Percentiles rank a stretch among this genome's conserved stretches.
Evolutionary conservation across 257 asterid genomes (phyloP).

Genomic region (Craterostigma plantagineum): DNA sequence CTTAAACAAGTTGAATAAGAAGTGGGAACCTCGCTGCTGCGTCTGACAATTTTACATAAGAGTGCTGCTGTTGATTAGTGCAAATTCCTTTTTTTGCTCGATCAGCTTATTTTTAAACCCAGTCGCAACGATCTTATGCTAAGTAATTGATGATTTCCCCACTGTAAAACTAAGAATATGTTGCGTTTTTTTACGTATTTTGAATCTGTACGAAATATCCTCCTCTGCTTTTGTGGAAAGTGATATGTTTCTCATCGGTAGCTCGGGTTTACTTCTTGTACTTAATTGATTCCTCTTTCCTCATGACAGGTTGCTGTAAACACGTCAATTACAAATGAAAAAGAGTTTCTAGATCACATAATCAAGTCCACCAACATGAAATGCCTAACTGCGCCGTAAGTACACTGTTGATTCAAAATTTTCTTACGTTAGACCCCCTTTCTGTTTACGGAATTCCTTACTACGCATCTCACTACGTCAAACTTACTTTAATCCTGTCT

Average conservation of each 20-base stretch:
- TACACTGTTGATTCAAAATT: slow-evolving; percentile 1
- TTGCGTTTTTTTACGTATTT: too few relatives aligned
- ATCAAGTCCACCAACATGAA: slow-evolving; percentile 95
- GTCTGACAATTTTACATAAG: background rate
- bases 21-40: too few relatives aligned
- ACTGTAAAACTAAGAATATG: too few relatives aligned
- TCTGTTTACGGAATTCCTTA: slow-evolving; percentile 3
- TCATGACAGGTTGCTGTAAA: slow-evolving; percentile 84
- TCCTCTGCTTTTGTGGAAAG: background rate
- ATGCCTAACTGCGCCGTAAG: slow-evolving; percentile 87
- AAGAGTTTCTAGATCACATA: slow-evolving; percentile 87
- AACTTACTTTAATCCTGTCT: background rate
- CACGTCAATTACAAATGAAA: slow-evolving; percentile 71
- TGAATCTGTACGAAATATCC: too few relatives aligned
- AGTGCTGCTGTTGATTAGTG: background rate
- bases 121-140: background rate
- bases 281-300: background rate
- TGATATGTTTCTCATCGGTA: slow-evolving; percentile 17
- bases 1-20: background rate
- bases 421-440: background rate
- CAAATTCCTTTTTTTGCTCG: background rate
- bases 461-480: background rate
- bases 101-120: background rate
- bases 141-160: too few relatives aligned
- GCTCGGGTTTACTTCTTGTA: background rate